Conservation (phyloP, 306 rosid genomes). For the Gleditsia sinensis region DNA sequence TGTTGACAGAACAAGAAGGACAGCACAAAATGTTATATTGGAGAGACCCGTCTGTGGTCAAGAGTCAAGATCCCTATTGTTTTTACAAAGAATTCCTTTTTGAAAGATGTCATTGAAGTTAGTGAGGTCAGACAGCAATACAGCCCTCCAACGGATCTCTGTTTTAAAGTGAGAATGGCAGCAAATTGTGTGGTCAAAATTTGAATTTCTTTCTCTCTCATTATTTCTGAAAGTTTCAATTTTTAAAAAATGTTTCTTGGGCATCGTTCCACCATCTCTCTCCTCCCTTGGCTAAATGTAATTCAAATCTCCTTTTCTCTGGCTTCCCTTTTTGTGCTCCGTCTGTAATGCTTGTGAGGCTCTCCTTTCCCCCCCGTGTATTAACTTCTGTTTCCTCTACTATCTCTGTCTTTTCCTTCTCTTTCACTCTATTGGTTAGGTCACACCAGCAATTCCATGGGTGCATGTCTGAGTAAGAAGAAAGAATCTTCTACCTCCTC, state of each 20-base stretch:
- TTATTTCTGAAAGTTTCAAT: slow-evolving; percentile 18
- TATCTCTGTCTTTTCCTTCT: slow-evolving; percentile 15
- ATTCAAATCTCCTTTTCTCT: slow-evolving; percentile 27
- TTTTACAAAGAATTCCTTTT: neutral
- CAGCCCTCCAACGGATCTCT: slow-evolving; percentile 29
- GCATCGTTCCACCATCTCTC: slow-evolving; percentile 22
- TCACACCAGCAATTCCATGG: slow-evolving; percentile 54
- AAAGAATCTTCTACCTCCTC: slow-evolving; percentile 37
- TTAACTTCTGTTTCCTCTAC: neutral
- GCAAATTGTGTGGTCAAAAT: slow-evolving; percentile 41
- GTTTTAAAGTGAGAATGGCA: neutral
- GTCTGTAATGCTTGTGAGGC: too few species aligned
- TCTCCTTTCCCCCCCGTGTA: neutral
- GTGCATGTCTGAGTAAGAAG: slow-evolving; percentile 89
- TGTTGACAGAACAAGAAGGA: neutral
- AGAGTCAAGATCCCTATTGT: neutral
- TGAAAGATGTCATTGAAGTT: neutral
- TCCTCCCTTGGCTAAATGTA: neutral
- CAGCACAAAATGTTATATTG: neutral
- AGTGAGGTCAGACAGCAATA: slow-evolving; percentile 8
- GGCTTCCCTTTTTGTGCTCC: too few species aligned
- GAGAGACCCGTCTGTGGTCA: neutral
- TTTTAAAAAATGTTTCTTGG: slow-evolving; percentile 48
- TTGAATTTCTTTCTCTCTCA: slow-evolving; percentile 48
- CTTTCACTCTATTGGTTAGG: slow-evolving; percentile 2